Evolutionary conservation across 176 grass and related monocot species (phyloP).

Genomic region (Ampelocalamus luodianensis): DNA sequence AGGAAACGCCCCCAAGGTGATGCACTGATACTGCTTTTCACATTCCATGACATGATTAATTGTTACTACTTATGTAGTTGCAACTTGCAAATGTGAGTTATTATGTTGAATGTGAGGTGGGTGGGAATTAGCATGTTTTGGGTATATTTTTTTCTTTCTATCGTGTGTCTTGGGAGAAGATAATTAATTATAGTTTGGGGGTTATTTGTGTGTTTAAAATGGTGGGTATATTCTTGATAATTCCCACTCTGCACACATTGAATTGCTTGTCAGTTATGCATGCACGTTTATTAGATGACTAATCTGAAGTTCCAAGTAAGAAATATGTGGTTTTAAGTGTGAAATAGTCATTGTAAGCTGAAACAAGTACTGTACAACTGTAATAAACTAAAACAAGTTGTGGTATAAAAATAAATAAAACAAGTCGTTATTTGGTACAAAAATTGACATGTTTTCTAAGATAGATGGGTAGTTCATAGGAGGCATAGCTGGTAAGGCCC

Average conservation of each 20-base stretch:
- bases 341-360: neutral
- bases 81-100: neutral
- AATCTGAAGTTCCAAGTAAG: neutral
- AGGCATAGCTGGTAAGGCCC: neutral
- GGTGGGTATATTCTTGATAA: neutral
- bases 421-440: neutral
- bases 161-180: neutral
- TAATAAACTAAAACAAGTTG: neutral
- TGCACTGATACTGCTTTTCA: neutral
- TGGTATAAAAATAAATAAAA: neutral
- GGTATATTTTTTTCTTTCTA: neutral
- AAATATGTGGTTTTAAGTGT: neutral
- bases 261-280: too few species aligned
- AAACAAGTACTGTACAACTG: neutral
- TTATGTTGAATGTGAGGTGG: neutral
- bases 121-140: neutral
- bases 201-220: too few species aligned
- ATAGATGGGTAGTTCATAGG: neutral
- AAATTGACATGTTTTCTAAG: neutral
- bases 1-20: slow-evolving; percentile 73
- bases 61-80: neutral
- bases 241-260: neutral
- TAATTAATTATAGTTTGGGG: neutral
- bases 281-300: neutral
- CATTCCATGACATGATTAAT: neutral